phyloP scores from a whole-genome alignment of 345 rosid species.

The Eutrema yunnanense region DNA sequence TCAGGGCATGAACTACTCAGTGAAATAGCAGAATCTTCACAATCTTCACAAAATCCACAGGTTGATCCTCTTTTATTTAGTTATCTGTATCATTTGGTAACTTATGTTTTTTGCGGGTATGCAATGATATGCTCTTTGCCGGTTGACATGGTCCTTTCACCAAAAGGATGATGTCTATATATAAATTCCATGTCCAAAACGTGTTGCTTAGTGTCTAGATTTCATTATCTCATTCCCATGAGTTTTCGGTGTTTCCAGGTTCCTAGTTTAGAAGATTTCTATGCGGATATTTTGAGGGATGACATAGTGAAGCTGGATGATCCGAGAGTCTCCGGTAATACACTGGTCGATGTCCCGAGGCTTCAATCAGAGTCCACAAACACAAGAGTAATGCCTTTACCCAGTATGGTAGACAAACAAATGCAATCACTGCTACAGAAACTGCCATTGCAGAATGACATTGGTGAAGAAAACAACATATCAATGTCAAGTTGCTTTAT shows the following conservation, averaged over 20 bases:
- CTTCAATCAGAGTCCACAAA: slow-evolving; percentile 20
- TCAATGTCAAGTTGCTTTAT: slow-evolving; percentile 27
- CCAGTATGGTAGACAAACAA: slow-evolving; percentile 23
- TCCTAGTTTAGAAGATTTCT: slow-evolving; percentile 44
- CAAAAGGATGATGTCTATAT: neutral
- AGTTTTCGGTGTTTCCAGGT: slow-evolving; percentile 31
- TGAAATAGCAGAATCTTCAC: slow-evolving; percentile 27
- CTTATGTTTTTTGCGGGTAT: no score
- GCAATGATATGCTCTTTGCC: no score
- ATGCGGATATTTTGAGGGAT: slow-evolving; percentile 70
- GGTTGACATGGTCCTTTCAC: neutral
- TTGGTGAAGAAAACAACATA: slow-evolving; percentile 21
- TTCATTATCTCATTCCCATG: neutral
- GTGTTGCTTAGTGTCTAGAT: neutral
- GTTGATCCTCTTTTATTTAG: slow-evolving; percentile 21
- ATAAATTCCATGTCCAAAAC: no score
- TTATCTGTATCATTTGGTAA: no score
- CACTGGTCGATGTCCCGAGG: slow-evolving; percentile 19
- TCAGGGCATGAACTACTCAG: slow-evolving; percentile 20
- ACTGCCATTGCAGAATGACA: slow-evolving; percentile 21
- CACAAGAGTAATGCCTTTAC: slow-evolving; percentile 28
- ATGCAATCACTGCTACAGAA: slow-evolving; percentile 22
- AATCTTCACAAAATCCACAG: slow-evolving; percentile 34
- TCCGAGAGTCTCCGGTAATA: neutral
- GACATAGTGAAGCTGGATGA: slow-evolving; percentile 74